Percentiles rank a stretch among this genome's conserved stretches.
These are phyloP conservation scores for Phytophthora constricta DNA, from an alignment of 352 stramenopile species.

Conservation along the genomic window DNA sequence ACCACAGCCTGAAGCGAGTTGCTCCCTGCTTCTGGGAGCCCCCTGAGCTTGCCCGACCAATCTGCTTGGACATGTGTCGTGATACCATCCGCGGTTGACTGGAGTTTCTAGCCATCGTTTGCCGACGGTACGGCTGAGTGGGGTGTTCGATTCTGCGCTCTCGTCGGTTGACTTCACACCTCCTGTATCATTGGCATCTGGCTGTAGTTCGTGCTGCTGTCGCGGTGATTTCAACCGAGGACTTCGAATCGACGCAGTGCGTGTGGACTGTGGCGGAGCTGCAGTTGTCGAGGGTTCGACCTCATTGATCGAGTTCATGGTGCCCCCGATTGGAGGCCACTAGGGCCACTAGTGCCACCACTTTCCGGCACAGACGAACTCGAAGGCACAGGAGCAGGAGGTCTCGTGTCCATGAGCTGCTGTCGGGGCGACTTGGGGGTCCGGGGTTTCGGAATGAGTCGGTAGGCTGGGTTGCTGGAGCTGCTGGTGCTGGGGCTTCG, in stretches of 20 bases:
- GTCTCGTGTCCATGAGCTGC: not conserved
- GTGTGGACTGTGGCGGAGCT: not conserved
- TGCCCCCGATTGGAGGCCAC: not conserved
- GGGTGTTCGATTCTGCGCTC: not conserved
- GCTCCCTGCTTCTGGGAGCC: not conserved
- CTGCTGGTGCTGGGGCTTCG: not conserved
- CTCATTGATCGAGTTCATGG: not conserved
- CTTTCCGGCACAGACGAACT: not conserved
- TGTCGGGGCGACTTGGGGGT: not conserved
- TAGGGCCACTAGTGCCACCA: not conserved
- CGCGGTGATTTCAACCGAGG: not conserved
- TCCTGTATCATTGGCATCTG: not conserved
- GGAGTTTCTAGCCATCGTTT: constrained; percentile 8
- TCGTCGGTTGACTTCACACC: not conserved
- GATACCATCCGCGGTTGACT: constrained; percentile 13
- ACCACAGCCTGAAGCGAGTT: not conserved
- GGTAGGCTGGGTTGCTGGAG: constrained; percentile 1
- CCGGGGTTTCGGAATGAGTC: constrained; percentile 3
- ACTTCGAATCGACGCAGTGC: not conserved
- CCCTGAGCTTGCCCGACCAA: not conserved
- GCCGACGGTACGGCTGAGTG: constrained; percentile 10
- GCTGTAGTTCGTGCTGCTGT: not conserved
- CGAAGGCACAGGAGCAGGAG: not conserved
- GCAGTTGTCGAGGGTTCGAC: not conserved
- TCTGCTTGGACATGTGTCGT: constrained; percentile 29